These are phyloP conservation scores for Eucalyptus guilfoylei DNA, from an alignment of 345 rosid species.

Conservation along the genomic window DNA sequence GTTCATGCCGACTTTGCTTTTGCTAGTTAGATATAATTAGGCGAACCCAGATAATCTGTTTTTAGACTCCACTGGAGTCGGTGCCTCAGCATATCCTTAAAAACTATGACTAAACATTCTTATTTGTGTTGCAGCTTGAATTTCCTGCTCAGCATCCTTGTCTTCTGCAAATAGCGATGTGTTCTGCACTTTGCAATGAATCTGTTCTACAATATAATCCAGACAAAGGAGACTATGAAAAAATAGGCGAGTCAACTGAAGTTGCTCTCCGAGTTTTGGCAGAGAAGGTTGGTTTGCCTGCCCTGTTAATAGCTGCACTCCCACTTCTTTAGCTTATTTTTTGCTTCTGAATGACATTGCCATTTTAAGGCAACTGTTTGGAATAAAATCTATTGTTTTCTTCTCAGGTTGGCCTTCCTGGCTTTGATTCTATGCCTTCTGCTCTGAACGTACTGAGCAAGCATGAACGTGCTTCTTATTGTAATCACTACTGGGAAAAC, in stretches of 20 bases:
- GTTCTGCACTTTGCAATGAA: constrained; percentile 96
- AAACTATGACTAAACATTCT: not conserved
- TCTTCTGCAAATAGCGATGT: constrained; percentile 90
- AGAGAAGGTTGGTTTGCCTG: constrained; percentile 63
- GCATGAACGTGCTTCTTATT: constrained; percentile 96
- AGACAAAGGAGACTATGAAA: constrained; percentile 80
- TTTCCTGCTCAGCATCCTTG: constrained; percentile 88
- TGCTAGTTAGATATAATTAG: not conserved
- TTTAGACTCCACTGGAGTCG: not conserved
- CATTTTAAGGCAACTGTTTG: not conserved
- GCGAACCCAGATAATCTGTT: not conserved
- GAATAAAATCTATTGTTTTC: not conserved
- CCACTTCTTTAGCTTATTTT: not conserved
- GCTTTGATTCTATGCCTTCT: constrained; percentile 98
- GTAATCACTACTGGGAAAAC: constrained; percentile 95
- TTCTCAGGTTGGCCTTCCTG: constrained; percentile 98
- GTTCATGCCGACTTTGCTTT: not conserved
- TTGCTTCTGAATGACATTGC: not conserved
- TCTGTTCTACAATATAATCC: constrained; percentile 94
- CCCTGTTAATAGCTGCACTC: not conserved
- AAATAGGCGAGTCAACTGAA: constrained; percentile 99
- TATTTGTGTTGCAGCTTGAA: constrained; percentile 57
- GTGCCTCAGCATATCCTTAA: not conserved
- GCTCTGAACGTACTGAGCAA: constrained; percentile 85
- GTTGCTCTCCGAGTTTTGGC: constrained; percentile 93